Conservation (phyloP, 441 rosid genomes). For the Francoa sonchifolia region DNA sequence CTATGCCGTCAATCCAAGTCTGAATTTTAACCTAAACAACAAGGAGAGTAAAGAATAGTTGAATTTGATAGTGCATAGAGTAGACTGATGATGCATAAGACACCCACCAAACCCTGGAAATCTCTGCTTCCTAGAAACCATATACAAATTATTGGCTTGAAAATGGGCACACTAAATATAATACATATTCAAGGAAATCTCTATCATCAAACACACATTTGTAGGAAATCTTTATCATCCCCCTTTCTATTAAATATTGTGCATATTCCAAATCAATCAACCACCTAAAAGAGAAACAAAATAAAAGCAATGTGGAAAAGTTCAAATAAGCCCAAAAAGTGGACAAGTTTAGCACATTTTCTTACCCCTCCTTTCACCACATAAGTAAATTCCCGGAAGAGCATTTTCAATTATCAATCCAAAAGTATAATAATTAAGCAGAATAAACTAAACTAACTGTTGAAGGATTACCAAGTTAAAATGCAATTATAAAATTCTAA, state of each 20-base stretch:
- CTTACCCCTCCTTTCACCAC: constrained; percentile 7
- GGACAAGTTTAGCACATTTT: not conserved
- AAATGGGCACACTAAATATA: not conserved
- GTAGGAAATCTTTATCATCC: no score
- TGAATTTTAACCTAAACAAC: constrained; percentile 93
- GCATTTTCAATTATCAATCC: constrained; percentile 8
- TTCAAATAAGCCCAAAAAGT: constrained; percentile 7
- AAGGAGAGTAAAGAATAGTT: constrained; percentile 7
- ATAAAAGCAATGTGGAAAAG: constrained; percentile 1
- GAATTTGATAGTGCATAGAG: no score
- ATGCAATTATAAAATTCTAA: no score
- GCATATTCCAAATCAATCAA: not conserved
- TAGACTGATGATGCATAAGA: not conserved
- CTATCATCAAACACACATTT: no score
- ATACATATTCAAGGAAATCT: no score
- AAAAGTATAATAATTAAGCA: not conserved
- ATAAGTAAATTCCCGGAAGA: constrained; percentile 8
- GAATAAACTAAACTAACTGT: no score
- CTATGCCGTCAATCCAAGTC: constrained; percentile 78
- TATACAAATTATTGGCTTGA: no score
- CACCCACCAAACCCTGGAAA: not conserved
- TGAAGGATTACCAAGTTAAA: no score
- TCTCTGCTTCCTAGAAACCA: constrained; percentile 1
- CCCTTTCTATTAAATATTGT: no score
- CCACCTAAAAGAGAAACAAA: constrained; percentile 7